phyloP scores from a whole-genome alignment of 2,329 filamentous ascomycete genomes.

The Microcyclosporella mali region DNA sequence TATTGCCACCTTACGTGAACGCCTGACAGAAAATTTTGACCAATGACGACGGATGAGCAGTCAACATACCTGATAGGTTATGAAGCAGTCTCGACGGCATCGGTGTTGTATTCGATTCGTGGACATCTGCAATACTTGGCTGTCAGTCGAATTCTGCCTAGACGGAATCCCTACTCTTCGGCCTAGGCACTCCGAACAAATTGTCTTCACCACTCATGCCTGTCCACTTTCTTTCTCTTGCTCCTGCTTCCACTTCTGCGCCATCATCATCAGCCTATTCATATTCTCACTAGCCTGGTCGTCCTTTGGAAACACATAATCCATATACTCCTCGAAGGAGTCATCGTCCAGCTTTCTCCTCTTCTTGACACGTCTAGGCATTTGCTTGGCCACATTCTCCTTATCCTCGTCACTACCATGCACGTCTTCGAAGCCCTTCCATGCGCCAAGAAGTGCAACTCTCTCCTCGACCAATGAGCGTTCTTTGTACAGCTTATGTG shows the following conservation, averaged over 20 bases:
- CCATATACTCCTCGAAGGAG: slow-evolving; percentile 91
- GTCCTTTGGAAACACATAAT: slow-evolving; percentile 95
- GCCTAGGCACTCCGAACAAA: background rate
- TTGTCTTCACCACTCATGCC: too few species aligned
- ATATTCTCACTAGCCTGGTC: slow-evolving; percentile 67
- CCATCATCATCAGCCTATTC: slow-evolving; percentile 76
- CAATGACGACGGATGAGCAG: too few species aligned
- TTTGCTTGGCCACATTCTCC: slow-evolving; percentile 80
- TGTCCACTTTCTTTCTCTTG: slow-evolving; percentile 30
- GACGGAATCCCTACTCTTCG: too few species aligned
- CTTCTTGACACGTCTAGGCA: slow-evolving; percentile 91
- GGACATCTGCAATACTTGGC: too few species aligned
- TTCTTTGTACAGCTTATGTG: slow-evolving; percentile 80
- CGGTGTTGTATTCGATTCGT: too few species aligned
- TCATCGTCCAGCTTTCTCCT: slow-evolving; percentile 86
- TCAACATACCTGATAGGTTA: too few species aligned
- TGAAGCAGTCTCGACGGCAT: too few species aligned
- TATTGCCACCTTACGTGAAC: too few species aligned
- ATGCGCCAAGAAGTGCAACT: slow-evolving; percentile 84
- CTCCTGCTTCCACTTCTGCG: slow-evolving; percentile 77
- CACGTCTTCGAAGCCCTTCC: slow-evolving; percentile 84
- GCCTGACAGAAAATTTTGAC: too few species aligned
- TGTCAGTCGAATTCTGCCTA: too few species aligned
- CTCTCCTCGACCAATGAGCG: slow-evolving; percentile 88
- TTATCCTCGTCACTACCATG: slow-evolving; percentile 71